Conservation (phyloP, 768 basidiomycete species). For the Scleroderma bovista region DNA sequence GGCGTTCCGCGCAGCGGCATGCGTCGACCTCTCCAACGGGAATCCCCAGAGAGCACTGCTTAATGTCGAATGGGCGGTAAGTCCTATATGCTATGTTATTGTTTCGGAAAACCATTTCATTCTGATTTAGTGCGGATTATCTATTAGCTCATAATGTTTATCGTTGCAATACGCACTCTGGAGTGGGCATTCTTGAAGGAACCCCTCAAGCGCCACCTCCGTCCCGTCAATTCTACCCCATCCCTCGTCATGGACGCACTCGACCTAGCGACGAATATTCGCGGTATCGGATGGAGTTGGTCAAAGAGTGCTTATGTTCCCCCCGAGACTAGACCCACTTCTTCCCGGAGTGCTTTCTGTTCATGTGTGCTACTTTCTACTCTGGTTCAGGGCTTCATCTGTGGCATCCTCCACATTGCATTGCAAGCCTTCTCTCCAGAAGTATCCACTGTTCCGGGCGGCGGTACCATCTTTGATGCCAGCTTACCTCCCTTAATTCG, state of each 20-base stretch:
- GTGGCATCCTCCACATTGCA: not conserved
- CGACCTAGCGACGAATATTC: constrained; percentile 20
- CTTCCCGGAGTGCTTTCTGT: constrained; percentile 16
- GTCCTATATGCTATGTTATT: not conserved
- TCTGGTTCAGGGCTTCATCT: constrained; percentile 8
- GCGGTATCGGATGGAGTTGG: constrained; percentile 25
- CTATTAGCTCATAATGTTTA: constrained; percentile 11
- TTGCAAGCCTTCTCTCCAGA: not conserved
- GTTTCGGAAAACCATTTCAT: not conserved
- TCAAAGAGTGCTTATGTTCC: constrained; percentile 9
- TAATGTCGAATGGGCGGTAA: constrained; percentile 10
- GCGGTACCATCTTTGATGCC: constrained; percentile 34
- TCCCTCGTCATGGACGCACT: constrained; percentile 22
- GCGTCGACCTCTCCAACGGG: constrained; percentile 5
- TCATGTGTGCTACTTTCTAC: no score
- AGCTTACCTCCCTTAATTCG: constrained; percentile 27
- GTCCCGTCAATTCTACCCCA: no score
- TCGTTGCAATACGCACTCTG: constrained; percentile 6
- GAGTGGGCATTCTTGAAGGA: constrained; percentile 16
- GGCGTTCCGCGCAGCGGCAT: constrained; percentile 33
- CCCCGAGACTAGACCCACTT: constrained; percentile 7
- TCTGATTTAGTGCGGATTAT: not conserved
- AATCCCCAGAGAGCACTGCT: not conserved
- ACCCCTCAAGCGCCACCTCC: no score
- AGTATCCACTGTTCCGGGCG: constrained; percentile 29